Base-by-base conservation (phyloP, 2,329 filamentous ascomycete genomes). In the Ceratocystis harringtonii region DNA sequence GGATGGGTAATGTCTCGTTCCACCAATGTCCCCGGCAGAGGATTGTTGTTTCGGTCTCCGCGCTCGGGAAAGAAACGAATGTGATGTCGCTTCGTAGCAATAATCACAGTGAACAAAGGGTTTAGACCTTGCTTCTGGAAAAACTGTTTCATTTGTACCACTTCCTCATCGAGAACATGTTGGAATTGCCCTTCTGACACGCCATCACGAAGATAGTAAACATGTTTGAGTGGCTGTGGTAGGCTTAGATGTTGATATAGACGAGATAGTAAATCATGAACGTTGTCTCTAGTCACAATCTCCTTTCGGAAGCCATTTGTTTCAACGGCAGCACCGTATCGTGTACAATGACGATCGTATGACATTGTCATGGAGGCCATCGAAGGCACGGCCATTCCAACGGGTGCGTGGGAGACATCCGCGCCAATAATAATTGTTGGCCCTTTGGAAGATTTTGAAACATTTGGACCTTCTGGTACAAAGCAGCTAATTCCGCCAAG, bases 151-250 rank as follows among this genome's bases (percentile, higher is more conserved):
- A 97, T 86, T 69, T 87, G 81, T 0, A 74, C 72, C 0, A 97
- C 81, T 72, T 99, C 94, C n/a, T 85, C 78, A 1, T 89, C 79
- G 8, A 99, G 76, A 0, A 99, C 87, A 30, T 90, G 84, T 0
- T 81, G 76, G 70, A 94, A 96, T 72, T 97, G 88, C 0, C 89
- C 89, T 71, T 96, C 90, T 0, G 87, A 87, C 0, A 97, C 90
- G 70, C 94, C 94, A 71, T 99, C 94, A 19, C 94, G 89, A 75
- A 97, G 88, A 75, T 95, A 97, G 70, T 95, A 89, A 65, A 99
- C 80, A 45, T 55, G 44, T 19, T 58, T 52, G 2, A 62, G 25
- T 12, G 15, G 15, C 10, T 60, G 22, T 4, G 64, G 44, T 1
- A 63, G 22, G 2, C 22, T 17, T 5, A 60, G 7, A 45, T 92